Conservation (phyloP, 176 grass and related monocot species). For the Luzula sylvatica region DNA sequence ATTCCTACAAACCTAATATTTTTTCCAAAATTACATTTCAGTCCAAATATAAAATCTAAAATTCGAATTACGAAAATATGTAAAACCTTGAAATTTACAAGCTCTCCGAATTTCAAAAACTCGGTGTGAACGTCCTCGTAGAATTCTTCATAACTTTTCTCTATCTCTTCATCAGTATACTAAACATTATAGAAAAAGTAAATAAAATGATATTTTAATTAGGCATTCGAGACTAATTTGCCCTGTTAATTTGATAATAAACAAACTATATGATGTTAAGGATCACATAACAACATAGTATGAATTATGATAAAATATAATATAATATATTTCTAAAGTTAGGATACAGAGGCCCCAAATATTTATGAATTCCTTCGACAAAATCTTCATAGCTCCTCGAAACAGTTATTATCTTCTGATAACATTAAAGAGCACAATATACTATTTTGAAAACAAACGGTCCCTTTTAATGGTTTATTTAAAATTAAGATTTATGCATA, state of each 20-base stretch:
- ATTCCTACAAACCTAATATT: slow-evolving; percentile 85
- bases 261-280: too few species aligned
- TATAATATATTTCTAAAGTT: too few species aligned
- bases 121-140: slow-evolving; percentile 98
- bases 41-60: background rate
- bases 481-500: too few species aligned
- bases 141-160: slow-evolving; percentile 94
- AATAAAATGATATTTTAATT: too few species aligned
- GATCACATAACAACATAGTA: too few species aligned
- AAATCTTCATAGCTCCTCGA: slow-evolving; percentile 26
- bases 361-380: too few species aligned
- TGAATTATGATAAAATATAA: too few species aligned
- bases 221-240: slow-evolving; percentile 1
- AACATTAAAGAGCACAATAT: background rate
- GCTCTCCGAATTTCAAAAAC: slow-evolving; percentile 93
- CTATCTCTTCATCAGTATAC: slow-evolving; percentile 93
- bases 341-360: too few species aligned
- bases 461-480: background rate
- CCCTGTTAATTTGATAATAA: background rate
- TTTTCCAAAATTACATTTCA: slow-evolving; percentile 16
- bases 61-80: slow-evolving; percentile 4
- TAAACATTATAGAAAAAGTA: slow-evolving; percentile 26
- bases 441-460: background rate
- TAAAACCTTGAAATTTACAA: slow-evolving; percentile 88
- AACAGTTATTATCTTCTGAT: slow-evolving; percentile 4